Conservation (phyloP, 768 basidiomycete species). For the Leccinum fibrillosum region DNA sequence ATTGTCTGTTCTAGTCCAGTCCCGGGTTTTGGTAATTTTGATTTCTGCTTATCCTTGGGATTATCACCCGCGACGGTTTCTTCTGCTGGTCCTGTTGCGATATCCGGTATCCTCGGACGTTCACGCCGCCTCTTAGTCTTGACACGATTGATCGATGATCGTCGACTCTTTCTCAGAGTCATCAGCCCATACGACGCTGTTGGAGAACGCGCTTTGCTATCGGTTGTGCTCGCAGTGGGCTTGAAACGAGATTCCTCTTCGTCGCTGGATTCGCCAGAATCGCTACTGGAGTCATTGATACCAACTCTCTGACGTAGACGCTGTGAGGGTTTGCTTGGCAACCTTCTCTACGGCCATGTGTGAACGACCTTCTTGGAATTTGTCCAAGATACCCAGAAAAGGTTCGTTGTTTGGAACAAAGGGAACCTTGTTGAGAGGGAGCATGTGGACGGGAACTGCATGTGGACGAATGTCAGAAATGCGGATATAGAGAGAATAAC, state of each 20-base stretch:
- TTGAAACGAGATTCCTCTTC: slow-evolving; percentile 33
- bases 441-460: slow-evolving; percentile 74
- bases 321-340: slow-evolving; percentile 73
- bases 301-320: slow-evolving; percentile 73
- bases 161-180: slow-evolving; percentile 31
- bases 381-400: slow-evolving; percentile 79
- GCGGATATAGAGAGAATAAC: neutral
- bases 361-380: slow-evolving; percentile 85
- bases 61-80: slow-evolving; percentile 14
- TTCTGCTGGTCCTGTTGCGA: slow-evolving; percentile 23
- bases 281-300: slow-evolving; percentile 58
- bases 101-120: slow-evolving; percentile 14
- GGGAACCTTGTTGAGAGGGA: slow-evolving; percentile 83
- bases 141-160: slow-evolving; percentile 14
- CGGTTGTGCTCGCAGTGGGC: slow-evolving; percentile 14
- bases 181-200: slow-evolving; percentile 32
- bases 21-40: slow-evolving; percentile 30
- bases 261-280: slow-evolving; percentile 46
- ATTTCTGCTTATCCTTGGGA: slow-evolving; percentile 24
- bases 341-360: slow-evolving; percentile 91
- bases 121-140: slow-evolving; percentile 11
- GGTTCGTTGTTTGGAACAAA: slow-evolving; percentile 86
- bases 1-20: slow-evolving; percentile 72
- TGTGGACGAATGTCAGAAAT: slow-evolving; percentile 40
- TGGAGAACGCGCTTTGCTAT: slow-evolving; percentile 20